These are phyloP conservation scores for Daldinia loculata DNA, from an alignment of 495 filamentous ascomycete species.

Conservation along the genomic window DNA sequence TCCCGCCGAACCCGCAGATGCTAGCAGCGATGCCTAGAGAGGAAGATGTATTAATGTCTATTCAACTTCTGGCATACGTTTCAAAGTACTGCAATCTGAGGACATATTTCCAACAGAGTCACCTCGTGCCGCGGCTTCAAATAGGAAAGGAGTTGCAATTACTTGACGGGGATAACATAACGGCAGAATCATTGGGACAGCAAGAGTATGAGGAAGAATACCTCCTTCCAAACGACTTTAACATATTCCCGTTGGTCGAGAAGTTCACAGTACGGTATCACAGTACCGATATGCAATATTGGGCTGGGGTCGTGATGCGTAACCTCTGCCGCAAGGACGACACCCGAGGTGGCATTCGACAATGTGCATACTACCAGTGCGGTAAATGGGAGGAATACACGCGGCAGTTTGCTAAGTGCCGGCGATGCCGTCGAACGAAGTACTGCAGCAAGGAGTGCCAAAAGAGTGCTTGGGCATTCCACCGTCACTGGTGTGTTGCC, in stretches of 20 bases:
- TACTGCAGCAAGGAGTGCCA: slow-evolving; percentile 99
- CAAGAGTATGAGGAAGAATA: slow-evolving; percentile 88
- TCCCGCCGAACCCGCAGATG: slow-evolving; percentile 71
- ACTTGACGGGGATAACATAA: slow-evolving; percentile 68
- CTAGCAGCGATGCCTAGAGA: slow-evolving; percentile 91
- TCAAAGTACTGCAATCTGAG: slow-evolving; percentile 98
- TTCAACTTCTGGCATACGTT: slow-evolving; percentile 97
- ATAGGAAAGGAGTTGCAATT: slow-evolving; percentile 84
- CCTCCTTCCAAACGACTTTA: slow-evolving; percentile 89
- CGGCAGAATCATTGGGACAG: slow-evolving; percentile 50
- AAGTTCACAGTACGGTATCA: slow-evolving; percentile 97
- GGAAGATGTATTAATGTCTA: slow-evolving; percentile 96
- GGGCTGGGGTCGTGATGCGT: slow-evolving; percentile 98
- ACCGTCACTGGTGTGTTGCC: slow-evolving; percentile 95
- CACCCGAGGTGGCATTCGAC: slow-evolving; percentile 87
- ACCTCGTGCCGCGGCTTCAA: slow-evolving; percentile 91
- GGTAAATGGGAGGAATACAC: slow-evolving; percentile 98
- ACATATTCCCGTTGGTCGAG: slow-evolving; percentile 97
- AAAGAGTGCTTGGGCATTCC: slow-evolving; percentile 97
- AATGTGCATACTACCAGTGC: slow-evolving; percentile 97
- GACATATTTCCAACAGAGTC: slow-evolving; percentile 92
- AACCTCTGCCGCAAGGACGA: slow-evolving; percentile 99
- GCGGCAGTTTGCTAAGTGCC: slow-evolving; percentile 96
- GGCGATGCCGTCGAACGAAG: slow-evolving; percentile 94
- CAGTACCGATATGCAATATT: slow-evolving; percentile 97